Percentiles rank a stretch among this genome's conserved stretches.
Evolutionary conservation across 73 alveolate species (phyloP).

Genomic region (Symbiodinium natans): DNA sequence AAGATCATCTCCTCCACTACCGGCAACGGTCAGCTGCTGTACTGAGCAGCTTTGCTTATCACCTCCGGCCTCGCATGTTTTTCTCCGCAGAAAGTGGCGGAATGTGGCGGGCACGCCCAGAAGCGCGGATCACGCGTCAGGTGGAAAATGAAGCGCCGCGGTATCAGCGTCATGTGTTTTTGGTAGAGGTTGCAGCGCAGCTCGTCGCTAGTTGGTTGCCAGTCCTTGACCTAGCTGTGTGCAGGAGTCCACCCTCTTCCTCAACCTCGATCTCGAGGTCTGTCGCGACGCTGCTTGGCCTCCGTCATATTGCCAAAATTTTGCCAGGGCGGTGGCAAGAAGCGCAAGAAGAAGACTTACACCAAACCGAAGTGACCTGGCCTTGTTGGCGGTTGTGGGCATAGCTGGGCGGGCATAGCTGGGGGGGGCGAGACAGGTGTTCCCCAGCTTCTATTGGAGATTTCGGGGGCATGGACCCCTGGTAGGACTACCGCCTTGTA

Average conservation of each 20-base stretch:
- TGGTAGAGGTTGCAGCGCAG: neutral
- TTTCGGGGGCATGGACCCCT: no score
- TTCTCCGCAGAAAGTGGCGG: neutral
- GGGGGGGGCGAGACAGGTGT: neutral
- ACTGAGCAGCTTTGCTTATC: neutral
- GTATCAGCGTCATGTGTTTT: neutral
- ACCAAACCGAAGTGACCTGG: slow-evolving; percentile 64
- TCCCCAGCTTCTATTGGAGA: no score
- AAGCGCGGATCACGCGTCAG: neutral
- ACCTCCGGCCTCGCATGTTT: neutral
- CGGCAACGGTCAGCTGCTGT: neutral
- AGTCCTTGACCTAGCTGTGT: no score
- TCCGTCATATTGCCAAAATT: no score
- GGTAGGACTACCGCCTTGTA: no score
- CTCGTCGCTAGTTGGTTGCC: no score
- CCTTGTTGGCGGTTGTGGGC: neutral
- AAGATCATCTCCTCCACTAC: neutral
- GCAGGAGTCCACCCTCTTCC: slow-evolving; percentile 75
- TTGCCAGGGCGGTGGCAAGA: slow-evolving; percentile 73
- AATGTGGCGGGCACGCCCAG: no score
- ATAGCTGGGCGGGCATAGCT: neutral
- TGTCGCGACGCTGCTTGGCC: no score
- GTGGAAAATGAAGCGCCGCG: neutral
- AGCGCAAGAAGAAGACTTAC: slow-evolving; percentile 92
- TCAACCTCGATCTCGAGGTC: slow-evolving; percentile 53